A percentile compares a stretch with the other conserved stretches of the same genome.
Conservation (phyloP, 75 land plant species). For the Cunninghamia lanceolata region DNA sequence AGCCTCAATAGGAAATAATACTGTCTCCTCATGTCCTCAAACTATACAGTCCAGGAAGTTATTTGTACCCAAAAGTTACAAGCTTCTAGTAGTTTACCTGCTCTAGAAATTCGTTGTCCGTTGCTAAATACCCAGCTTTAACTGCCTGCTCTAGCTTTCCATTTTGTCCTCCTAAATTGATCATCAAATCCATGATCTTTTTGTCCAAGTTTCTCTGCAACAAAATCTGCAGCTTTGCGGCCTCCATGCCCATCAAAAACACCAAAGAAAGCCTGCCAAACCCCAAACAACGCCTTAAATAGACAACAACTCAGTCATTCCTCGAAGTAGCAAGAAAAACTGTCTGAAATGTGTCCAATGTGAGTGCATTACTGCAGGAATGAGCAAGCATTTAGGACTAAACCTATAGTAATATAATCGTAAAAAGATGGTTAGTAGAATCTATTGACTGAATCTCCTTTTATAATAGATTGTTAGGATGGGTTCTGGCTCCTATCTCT, state of each 20-base stretch:
- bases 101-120: constrained; percentile 47
- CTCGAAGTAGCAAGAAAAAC: too few species aligned
- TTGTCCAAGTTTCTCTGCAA: constrained; percentile 39
- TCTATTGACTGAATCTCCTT: too few species aligned
- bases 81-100: constrained; percentile 28
- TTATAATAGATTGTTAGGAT: not conserved
- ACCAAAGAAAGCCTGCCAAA: constrained; percentile 56
- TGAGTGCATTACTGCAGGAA: too few species aligned
- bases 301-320: not conserved
- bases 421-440: too few species aligned
- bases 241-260: constrained; percentile 71
- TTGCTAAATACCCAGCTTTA: constrained; percentile 36
- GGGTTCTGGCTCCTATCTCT: not conserved
- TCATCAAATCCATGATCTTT: constrained; percentile 33
- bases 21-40: too few species aligned
- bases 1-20: too few species aligned
- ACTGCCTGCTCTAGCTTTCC: constrained; percentile 28
- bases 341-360: not conserved
- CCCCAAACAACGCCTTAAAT: not conserved
- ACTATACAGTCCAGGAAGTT: too few species aligned
- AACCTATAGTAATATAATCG: not conserved
- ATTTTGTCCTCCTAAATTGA: constrained; percentile 5
- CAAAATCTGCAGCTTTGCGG: constrained; percentile 17
- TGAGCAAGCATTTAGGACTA: too few species aligned
- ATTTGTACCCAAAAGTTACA: not conserved